Base-by-base conservation (phyloP, 257 asterid genomes). In the Nicotiana obtusifolia region DNA sequence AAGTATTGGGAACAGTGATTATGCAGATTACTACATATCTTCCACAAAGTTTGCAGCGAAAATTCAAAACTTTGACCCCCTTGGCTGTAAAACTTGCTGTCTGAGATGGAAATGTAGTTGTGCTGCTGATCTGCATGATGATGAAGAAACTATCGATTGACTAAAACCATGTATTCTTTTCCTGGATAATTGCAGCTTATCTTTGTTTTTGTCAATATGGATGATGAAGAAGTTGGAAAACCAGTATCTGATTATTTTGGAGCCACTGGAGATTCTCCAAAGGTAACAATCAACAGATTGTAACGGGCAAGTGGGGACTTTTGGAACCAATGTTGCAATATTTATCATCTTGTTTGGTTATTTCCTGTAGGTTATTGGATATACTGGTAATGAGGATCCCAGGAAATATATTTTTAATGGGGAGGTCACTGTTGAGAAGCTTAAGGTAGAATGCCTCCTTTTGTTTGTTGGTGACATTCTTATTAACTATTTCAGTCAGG, bases 191-290 rank as follows among this genome's bases (percentile, higher is more conserved):
- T 89, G 91, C 94, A 96, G 98, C 92, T 96, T 85, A 49, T 94
- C 78, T 96, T 92, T 82, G 97, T 96, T 11, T 80, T 88, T 76
- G 93, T 94, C 89, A 90, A 92, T 76, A 67, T 88, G 87, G 99
- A 90, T 88, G 87, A 94, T 88, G 97, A 93, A 85, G 98, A 93
- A 75, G 91, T 85, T 30, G 99, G 98, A 85, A 91, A 83, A 86
- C 97, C 98, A 3, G 98, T 96, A 35, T 96, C 98, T 31, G 95
- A 94, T 80, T 94, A 91, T 85, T 94, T 96, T 87, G 98, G 99
- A 75, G 84, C 95, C 80, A 86, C 90, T 5, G 97, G 93, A 87
- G 90, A 92, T 86, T 83, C 89, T 86, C 90, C 98, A 56, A 90
- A 89, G 83, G 99, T 96, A 88, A 82, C 76, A 76, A 60, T 78